These are phyloP conservation scores for Albatrellus ellisii DNA, from an alignment of 768 basidiomycete genomes.

Conservation along the genomic window DNA sequence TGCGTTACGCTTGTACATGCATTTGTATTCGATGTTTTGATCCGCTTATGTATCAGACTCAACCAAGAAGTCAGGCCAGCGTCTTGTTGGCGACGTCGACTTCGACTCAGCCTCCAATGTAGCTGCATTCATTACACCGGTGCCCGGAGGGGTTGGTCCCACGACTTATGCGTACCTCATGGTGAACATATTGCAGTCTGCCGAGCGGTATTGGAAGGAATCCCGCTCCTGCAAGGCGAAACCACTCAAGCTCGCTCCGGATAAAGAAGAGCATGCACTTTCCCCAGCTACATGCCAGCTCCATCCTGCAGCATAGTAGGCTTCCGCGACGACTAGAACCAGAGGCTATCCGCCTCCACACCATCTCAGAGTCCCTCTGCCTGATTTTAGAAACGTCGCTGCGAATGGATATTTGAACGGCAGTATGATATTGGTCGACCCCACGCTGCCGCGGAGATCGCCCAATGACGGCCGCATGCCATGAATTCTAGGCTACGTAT, in stretches of 20 bases:
- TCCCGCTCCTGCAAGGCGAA: conserved; percentile 53
- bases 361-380: no score
- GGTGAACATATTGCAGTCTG: conserved; percentile 82
- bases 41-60: conserved; percentile 31
- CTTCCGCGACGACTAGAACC: no score
- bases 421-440: no score
- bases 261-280: no score
- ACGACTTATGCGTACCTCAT: conserved; percentile 99
- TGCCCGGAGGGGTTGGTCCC: conserved; percentile 98
- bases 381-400: no score
- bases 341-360: no score
- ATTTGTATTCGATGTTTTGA: neutral
- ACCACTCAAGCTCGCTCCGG: conserved; percentile 76
- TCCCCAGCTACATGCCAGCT: no score
- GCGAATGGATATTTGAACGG: no score
- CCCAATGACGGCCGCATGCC: no score
- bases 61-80: conserved; percentile 89
- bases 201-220: conserved; percentile 68
- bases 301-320: no score
- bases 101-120: conserved; percentile 58
- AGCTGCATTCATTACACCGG: conserved; percentile 90
- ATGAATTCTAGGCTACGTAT: no score
- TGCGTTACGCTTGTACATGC: conserved; percentile 11
- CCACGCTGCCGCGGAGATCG: no score
- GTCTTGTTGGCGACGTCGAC: conserved; percentile 93